A percentile compares a stretch with the other conserved stretches of the same genome.
These are phyloP conservation scores for Penicillium nucicola DNA, from an alignment of 495 filamentous ascomycete species.

Conservation along the genomic window DNA sequence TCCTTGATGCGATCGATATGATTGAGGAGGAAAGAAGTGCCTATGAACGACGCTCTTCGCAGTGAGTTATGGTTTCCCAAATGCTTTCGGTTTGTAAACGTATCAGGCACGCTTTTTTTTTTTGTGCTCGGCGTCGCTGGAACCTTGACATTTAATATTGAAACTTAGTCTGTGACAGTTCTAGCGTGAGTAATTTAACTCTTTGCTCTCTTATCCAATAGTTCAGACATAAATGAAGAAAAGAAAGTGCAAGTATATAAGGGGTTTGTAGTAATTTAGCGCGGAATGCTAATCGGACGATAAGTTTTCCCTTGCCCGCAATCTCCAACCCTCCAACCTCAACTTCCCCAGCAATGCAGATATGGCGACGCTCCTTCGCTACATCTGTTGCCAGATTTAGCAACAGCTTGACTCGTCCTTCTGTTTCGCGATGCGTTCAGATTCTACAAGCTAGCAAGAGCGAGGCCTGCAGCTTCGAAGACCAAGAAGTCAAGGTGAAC, in stretches of 20 bases:
- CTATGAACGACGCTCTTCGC: slow-evolving; percentile 33
- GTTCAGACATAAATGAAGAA: too few relatives aligned
- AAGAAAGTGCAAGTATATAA: too few relatives aligned
- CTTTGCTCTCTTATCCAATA: neutral
- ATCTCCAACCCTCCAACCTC: slow-evolving; percentile 19
- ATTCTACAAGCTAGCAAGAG: slow-evolving; percentile 33
- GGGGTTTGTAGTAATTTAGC: too few relatives aligned
- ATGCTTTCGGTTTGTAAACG: neutral
- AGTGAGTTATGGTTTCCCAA: slow-evolving; percentile 8
- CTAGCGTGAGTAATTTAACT: neutral
- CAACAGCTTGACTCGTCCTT: slow-evolving; percentile 14
- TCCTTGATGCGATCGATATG: slow-evolving; percentile 53
- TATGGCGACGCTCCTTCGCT: slow-evolving; percentile 42
- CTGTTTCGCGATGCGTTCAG: slow-evolving; percentile 35
- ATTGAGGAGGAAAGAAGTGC: slow-evolving; percentile 54
- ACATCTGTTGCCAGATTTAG: slow-evolving; percentile 38
- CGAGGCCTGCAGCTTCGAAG: slow-evolving; percentile 29
- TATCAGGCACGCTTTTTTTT: slow-evolving; percentile 7
- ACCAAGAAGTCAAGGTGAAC: slow-evolving; percentile 56
- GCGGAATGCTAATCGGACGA: slow-evolving; percentile 1
- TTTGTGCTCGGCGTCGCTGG: neutral
- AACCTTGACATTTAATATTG: neutral
- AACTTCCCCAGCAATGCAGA: slow-evolving; percentile 36
- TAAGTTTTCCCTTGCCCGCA: slow-evolving; percentile 18
- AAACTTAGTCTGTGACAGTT: neutral